Evolutionary conservation across 495 filamentous ascomycete genomes (phyloP), one percentile per base, ranked within the genome.

Genomic region (Pseudevernia furfuracea): DNA sequence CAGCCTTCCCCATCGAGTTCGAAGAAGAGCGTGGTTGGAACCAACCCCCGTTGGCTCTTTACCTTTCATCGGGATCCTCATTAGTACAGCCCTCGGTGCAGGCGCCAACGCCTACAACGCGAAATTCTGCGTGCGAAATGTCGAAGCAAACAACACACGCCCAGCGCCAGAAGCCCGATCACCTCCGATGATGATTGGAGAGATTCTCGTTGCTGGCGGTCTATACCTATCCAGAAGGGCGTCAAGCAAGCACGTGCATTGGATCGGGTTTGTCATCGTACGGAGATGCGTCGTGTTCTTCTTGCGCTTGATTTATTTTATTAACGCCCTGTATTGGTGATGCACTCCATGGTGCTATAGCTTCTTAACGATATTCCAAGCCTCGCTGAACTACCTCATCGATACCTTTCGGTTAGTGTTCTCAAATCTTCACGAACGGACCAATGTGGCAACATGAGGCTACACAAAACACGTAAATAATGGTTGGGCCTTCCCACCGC

Each of bases 101-200:
- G 78, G 75, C 23, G 64, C 58, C 9, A 85, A 85, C 64, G 69
- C 84, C 21, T 68, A 74, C 60, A 84, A 84, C 71, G 78, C 83
- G 61, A 69, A 70, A 38, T 83, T 79, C 70, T 84, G 83, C 69
- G 72, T 81, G 66, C 74, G 74, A 10, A 73, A 76, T 56, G 76
- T 79, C 73, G 75, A 76, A 63, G 76, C 74, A 9, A 83, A 82
- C 65, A 75, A 76, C 55, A 76, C 78, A 64, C 75, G 74, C 11
- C 66, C 81, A 0, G 79, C 82, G 0, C 84, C 84, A 6, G 84
- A 88, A 74, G 84, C 82, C 14, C 77, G 85, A 38, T 76, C 85
- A 0, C 78, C 81, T 28, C 85, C 85, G 0, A 86, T 87, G 83
- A 85, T 85, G 76, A 61, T 84, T 9, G 85, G 84, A 0, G 82